Conservation (phyloP, 1,284 basidiomycete genomes). For the Sanghuangporus weigelae region DNA sequence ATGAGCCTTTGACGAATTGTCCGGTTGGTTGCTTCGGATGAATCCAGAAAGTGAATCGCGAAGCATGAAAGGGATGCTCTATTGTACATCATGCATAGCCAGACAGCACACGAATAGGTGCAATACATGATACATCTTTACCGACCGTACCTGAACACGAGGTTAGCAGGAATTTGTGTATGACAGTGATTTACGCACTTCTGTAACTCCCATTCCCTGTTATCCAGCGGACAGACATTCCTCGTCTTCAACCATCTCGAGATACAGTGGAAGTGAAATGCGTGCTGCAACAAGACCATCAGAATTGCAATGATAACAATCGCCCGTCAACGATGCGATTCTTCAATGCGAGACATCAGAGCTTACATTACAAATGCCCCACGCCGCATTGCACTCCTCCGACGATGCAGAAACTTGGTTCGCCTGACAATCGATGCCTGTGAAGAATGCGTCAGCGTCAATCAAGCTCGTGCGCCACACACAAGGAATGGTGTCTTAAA, state of each 20-base stretch:
- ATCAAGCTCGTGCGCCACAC: conserved; percentile 7
- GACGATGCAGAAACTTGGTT: conserved; percentile 96
- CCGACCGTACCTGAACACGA: conserved; percentile 14
- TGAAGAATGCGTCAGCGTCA: conserved; percentile 10
- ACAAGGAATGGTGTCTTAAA: neutral
- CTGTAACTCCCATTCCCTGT: conserved; percentile 93
- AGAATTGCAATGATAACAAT: neutral
- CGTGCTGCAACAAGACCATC: conserved; percentile 61
- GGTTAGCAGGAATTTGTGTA: neutral
- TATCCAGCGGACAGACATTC: conserved; percentile 98
- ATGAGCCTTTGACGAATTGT: too few relatives aligned
- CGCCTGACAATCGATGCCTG: conserved; percentile 99
- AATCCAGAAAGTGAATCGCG: neutral
- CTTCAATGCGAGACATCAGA: neutral
- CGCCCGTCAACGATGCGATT: neutral
- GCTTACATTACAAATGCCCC: conserved; percentile 97
- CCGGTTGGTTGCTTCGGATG: neutral
- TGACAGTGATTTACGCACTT: conserved; percentile 55
- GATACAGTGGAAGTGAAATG: conserved; percentile 99
- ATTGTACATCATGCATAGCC: neutral
- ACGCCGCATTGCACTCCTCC: conserved; percentile 98
- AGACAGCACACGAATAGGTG: neutral
- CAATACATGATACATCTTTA: conserved; percentile 1
- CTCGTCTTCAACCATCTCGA: conserved; percentile 99
- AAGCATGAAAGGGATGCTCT: neutral